These are phyloP conservation scores for Rossbeevera mucosa DNA, from an alignment of 768 basidiomycete genomes.

Conservation along the genomic window DNA sequence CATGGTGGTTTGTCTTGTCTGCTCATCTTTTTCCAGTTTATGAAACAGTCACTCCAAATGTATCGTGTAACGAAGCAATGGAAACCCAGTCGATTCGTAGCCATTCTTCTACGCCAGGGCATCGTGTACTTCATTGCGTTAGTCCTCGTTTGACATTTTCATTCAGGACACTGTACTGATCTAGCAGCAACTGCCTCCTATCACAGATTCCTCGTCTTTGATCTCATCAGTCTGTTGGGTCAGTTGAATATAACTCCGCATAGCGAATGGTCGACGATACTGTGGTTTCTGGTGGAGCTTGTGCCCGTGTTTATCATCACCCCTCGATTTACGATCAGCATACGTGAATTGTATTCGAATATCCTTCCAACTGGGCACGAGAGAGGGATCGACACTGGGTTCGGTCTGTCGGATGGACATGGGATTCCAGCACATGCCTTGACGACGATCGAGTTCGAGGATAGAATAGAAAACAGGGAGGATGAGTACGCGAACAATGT, in stretches of 20 bases:
- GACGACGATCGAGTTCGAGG: neutral
- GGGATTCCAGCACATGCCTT: neutral
- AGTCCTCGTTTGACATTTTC: neutral
- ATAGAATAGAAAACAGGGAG: neutral
- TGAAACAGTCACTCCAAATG: neutral
- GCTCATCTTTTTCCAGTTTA: neutral
- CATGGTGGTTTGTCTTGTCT: neutral
- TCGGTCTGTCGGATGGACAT: neutral
- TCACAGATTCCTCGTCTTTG: neutral
- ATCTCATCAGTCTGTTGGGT: neutral
- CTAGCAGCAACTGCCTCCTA: neutral
- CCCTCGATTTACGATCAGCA: neutral
- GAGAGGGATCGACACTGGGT: neutral
- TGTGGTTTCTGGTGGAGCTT: neutral
- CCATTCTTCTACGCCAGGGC: neutral
- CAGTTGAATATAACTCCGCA: fast-evolving
- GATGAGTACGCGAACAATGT: neutral
- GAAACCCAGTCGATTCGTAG: neutral
- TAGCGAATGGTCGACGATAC: neutral
- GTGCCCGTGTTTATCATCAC: neutral
- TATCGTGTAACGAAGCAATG: neutral
- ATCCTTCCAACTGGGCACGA: neutral
- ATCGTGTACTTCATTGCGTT: neutral
- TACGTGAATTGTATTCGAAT: neutral
- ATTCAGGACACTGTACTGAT: neutral